These are phyloP conservation scores for Yamadazyma akitaensis DNA, from an alignment of 805 yeast species.

Conservation along the genomic window DNA sequence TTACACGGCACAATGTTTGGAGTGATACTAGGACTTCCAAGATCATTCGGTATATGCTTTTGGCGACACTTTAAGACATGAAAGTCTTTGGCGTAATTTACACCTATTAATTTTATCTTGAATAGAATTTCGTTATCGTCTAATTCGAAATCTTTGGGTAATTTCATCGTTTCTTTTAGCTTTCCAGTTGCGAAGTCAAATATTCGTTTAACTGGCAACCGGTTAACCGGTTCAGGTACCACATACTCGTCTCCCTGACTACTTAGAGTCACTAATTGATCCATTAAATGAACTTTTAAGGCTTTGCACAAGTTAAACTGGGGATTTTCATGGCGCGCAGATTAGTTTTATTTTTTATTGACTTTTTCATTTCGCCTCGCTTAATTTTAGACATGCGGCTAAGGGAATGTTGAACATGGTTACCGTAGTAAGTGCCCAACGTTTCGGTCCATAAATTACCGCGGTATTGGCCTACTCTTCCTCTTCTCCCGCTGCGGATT, in stretches of 20 bases:
- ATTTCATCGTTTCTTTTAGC: slow-evolving; percentile 24
- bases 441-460: too few relatives aligned
- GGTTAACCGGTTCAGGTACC: slow-evolving; percentile 10
- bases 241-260: slow-evolving; percentile 3
- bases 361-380: neutral
- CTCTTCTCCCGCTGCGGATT: too few relatives aligned
- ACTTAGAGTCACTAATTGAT: neutral
- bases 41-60: neutral
- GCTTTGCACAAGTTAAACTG: neutral
- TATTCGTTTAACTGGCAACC: slow-evolving; percentile 26
- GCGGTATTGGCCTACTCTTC: too few relatives aligned
- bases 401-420: neutral
- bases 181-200: slow-evolving; percentile 17
- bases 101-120: slow-evolving; percentile 26
- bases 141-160: slow-evolving; percentile 22
- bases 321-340: neutral
- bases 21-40: neutral
- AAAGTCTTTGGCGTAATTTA: slow-evolving; percentile 28
- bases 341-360: neutral
- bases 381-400: slow-evolving; percentile 3
- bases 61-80: slow-evolving; percentile 10
- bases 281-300: neutral
- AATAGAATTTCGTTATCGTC: slow-evolving; percentile 20
- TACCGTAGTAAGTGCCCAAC: neutral
- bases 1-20: slow-evolving; percentile 30